phyloP scores from a whole-genome alignment of 352 stramenopile species.

The Globisporangium polare region DNA sequence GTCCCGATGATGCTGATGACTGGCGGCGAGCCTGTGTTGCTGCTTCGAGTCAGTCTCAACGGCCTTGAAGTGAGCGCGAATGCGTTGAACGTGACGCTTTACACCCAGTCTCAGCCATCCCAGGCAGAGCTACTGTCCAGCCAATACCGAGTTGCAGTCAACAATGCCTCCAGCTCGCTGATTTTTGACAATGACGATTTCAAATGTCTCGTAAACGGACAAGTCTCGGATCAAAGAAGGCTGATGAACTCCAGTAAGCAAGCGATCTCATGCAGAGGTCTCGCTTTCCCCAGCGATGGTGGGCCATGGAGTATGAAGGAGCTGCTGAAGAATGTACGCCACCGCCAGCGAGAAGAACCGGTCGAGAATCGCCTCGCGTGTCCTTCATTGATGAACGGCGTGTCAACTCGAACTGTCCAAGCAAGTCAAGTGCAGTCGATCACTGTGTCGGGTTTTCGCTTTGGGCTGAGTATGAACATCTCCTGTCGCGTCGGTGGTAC shows the following conservation, averaged over 20 bases:
- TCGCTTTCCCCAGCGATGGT: background rate
- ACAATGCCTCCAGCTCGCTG: conserved; percentile 14
- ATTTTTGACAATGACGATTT: conserved; percentile 16
- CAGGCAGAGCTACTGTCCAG: conserved; percentile 3
- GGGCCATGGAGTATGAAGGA: conserved; percentile 12
- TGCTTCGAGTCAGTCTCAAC: conserved; percentile 35
- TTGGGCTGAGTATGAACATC: conserved; percentile 25
- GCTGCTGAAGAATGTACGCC: conserved; percentile 14
- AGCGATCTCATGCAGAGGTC: background rate
- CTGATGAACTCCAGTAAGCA: background rate
- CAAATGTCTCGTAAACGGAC: conserved; percentile 25
- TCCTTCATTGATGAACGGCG: conserved; percentile 15
- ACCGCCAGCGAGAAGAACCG: conserved; percentile 9
- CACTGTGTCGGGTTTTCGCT: conserved; percentile 23
- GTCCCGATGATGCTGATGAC: conserved; percentile 16
- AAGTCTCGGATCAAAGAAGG: conserved; percentile 10
- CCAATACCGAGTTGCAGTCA: conserved; percentile 9
- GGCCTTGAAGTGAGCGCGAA: conserved; percentile 31
- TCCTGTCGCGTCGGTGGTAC: conserved; percentile 18
- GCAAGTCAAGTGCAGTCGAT: conserved; percentile 18
- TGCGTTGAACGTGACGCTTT: conserved; percentile 21
- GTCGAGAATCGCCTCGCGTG: conserved; percentile 17
- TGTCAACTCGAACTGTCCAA: conserved; percentile 14
- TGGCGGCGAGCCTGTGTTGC: background rate
- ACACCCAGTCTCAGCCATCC: conserved; percentile 2